Evolutionary conservation across 331 rosid species (phyloP), one percentile per base, ranked within the genome.

Genomic region (Spiraea crenata): DNA sequence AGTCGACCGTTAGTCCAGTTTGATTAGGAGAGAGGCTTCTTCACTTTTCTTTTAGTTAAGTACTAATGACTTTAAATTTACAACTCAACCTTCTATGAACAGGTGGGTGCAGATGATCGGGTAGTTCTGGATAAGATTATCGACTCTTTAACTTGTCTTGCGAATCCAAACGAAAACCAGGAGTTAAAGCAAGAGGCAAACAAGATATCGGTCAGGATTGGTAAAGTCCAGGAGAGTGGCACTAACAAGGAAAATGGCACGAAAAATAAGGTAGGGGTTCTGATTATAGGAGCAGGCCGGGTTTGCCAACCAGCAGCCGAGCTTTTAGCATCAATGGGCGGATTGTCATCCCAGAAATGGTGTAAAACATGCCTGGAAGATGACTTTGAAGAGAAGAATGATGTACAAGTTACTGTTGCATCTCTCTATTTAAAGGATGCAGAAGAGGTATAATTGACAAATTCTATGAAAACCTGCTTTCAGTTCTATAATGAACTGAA

Each of bases 251-350:
- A 69, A 77, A 52, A 78, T 68, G 76, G 61, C 57, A 13, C 35
- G 3, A 81, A 80, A 85, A 85, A 76, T 69, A 91, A 89, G 88
- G 73, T 81, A 42, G 76, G 83, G 38, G 93, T 91, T 85, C 88
- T 93, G 20, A 90, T 93, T 73, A 89, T 93, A 69, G 99, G 99
- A 20, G 99, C 99, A 9, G 99, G 99, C 35, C 83, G 97, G 61
- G 97, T 93, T 74, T 93, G 99, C 78, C 89, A 80, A 76, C 99
- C 99, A 56, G 97, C 99, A 56, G 96, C 90, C 2, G 89, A 89
- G 74, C 75, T 93, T 77, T 66, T 93, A 73, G 86, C 90, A 19
- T 89, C 97, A 68, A 14, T 80, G 66, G 88, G 96, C 81, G 81
- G 66, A 38, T 57, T 14, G 65, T 79, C 92, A 63, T 81, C 86